Evolutionary conservation across 345 rosid species (phyloP).

Genomic region (Linum tenue): DNA sequence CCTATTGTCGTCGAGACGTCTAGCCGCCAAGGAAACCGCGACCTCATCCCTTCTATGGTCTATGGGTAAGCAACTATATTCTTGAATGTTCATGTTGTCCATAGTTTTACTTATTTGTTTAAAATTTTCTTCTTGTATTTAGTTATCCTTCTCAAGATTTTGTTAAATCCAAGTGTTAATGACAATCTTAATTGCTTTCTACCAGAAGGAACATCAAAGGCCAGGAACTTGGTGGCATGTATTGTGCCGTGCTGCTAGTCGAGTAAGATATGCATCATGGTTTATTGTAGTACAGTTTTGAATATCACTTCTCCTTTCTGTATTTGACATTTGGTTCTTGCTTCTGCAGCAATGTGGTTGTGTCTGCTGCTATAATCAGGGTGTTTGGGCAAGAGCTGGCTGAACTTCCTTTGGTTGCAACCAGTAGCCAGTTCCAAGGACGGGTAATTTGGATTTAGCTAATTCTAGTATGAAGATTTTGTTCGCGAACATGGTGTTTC

Average conservation of each 20-base stretch:
- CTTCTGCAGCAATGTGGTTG: not conserved
- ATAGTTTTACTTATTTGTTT: no score
- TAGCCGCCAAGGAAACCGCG: not conserved
- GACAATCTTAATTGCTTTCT: not conserved
- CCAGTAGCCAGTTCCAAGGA: conserved; percentile 1
- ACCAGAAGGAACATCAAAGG: not conserved
- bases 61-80: not conserved
- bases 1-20: not conserved
- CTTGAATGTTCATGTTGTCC: not conserved
- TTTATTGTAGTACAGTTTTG: not conserved
- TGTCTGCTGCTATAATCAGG: conserved; percentile 6
- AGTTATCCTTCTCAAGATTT: not conserved
- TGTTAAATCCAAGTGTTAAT: not conserved
- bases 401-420: conserved; percentile 10
- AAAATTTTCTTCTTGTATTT: not conserved
- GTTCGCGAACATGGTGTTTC: not conserved
- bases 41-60: conserved; percentile 8
- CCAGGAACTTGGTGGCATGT: conserved; percentile 2
- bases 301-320: not conserved
- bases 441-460: not conserved
- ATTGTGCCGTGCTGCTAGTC: conserved; percentile 11
- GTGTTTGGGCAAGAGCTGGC: conserved; percentile 3
- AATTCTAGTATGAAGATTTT: not conserved
- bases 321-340: not conserved
- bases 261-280: not conserved